Evolutionary conservation across 176 grass and related monocot genomes (phyloP).

Genomic region (Ananas comosus): DNA sequence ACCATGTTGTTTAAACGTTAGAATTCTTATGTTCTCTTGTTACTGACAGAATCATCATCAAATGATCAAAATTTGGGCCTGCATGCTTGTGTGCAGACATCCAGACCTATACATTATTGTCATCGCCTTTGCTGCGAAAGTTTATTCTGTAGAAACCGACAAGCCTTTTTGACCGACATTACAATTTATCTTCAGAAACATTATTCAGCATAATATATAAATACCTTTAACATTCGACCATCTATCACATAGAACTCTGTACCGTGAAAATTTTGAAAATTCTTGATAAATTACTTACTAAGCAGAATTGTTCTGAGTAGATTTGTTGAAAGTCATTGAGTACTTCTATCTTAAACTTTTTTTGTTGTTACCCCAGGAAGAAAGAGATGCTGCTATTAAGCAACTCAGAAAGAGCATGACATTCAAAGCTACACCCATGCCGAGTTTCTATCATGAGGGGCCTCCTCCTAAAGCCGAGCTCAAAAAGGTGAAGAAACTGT

Average conservation of each 20-base stretch:
- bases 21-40: too few relatives aligned
- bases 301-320: not conserved
- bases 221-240: not conserved
- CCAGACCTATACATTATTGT: too few relatives aligned
- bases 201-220: not conserved
- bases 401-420: conserved; percentile 79
- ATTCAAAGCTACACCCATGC: conserved; percentile 86
- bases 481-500: conserved; percentile 53
- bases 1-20: not conserved
- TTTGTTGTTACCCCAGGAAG: conserved; percentile 46
- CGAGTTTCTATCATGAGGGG: conserved; percentile 95
- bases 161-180: not conserved
- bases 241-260: not conserved
- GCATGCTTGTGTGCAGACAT: too few relatives aligned
- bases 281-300: not conserved
- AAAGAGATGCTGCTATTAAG: conserved; percentile 77
- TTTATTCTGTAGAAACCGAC: not conserved
- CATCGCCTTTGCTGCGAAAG: not conserved
- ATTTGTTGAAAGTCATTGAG: not conserved
- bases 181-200: not conserved
- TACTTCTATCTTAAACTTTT: not conserved
- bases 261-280: not conserved
- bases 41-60: too few relatives aligned
- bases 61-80: too few relatives aligned
- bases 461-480: conserved; percentile 81